A percentile compares a stretch with the other conserved stretches of the same genome.
phyloP scores from a whole-genome alignment of 2,329 filamentous ascomycete genomes.

The Microcyclosporella mali region DNA sequence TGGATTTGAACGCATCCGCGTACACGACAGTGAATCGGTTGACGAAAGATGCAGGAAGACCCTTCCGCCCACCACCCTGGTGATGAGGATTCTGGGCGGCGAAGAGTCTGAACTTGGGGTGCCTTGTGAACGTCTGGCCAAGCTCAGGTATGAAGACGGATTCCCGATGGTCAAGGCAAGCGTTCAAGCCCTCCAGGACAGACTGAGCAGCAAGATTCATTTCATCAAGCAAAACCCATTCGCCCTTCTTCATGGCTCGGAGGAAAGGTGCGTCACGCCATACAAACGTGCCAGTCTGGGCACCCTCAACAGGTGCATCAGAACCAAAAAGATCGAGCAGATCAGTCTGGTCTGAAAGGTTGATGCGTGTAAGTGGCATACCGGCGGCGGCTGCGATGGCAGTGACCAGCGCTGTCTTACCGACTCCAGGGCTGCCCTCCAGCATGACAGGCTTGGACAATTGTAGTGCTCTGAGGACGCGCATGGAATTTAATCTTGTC shows the following conservation, averaged over 20 bases:
- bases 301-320: constrained; percentile 92
- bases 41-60: constrained; percentile 89
- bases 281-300: constrained; percentile 79
- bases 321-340: constrained; percentile 96
- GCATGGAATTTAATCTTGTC: constrained; percentile 81
- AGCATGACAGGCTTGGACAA: constrained; percentile 85
- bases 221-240: constrained; percentile 95
- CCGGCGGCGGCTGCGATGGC: constrained; percentile 76
- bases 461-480: constrained; percentile 82
- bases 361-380: constrained; percentile 82
- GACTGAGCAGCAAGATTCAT: constrained; percentile 99
- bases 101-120: constrained; percentile 87
- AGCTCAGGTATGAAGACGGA: constrained; percentile 94
- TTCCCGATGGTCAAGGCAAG: constrained; percentile 91
- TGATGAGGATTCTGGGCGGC: constrained; percentile 97
- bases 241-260: constrained; percentile 90
- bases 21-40: constrained; percentile 98
- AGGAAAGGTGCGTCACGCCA: constrained; percentile 96
- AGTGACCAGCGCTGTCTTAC: constrained; percentile 88
- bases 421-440: constrained; percentile 95
- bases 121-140: constrained; percentile 85
- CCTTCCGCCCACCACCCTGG: constrained; percentile 91
- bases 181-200: constrained; percentile 90
- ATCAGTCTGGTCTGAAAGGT: constrained; percentile 95
- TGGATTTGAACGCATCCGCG: constrained; percentile 76